phyloP scores from a whole-genome alignment of 2,329 filamentous ascomycete species.

The Colletotrichum noveboracense region DNA sequence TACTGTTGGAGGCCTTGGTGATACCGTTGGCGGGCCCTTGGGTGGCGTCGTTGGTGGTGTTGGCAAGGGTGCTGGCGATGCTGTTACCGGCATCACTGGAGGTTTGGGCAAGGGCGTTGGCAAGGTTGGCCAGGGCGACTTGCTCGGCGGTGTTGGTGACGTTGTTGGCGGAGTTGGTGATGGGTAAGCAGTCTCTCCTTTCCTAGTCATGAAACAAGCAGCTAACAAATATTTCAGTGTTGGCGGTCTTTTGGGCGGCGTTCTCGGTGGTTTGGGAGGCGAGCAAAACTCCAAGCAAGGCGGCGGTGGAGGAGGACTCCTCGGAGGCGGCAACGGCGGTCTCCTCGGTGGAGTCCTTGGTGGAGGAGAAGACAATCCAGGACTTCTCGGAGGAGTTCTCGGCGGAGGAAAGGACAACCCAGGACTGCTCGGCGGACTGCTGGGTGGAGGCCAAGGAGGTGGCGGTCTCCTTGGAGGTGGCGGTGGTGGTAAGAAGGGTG shows the following conservation, averaged over 20 bases:
- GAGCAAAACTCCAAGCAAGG: not conserved
- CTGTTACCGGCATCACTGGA: slow-evolving; percentile 14
- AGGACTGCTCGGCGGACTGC: not conserved
- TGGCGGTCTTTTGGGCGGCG: slow-evolving; percentile 6
- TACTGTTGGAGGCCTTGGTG: slow-evolving; percentile 12
- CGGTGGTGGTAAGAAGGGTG: not conserved
- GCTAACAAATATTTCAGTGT: not conserved
- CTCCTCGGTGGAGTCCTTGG: not conserved
- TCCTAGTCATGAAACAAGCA: not conserved
- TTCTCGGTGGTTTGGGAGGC: slow-evolving; percentile 3
- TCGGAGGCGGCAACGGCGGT: not conserved
- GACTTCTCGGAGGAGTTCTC: not conserved
- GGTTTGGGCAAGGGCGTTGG: slow-evolving; percentile 13
- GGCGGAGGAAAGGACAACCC: not conserved
- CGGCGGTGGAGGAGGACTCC: not conserved
- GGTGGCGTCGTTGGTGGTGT: slow-evolving; percentile 16
- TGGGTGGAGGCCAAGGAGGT: not conserved
- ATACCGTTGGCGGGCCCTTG: slow-evolving; percentile 11
- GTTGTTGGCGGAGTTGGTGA: slow-evolving; percentile 16
- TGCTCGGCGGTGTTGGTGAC: slow-evolving; percentile 11
- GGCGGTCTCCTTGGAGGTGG: not conserved
- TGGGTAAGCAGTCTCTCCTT: not conserved
- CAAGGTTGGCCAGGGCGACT: slow-evolving; percentile 4
- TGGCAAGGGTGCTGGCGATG: slow-evolving; percentile 12
- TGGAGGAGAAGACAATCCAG: not conserved